Evolutionary conservation across 148 eudicot genomes (phyloP).

Genomic region (Chenopodium suecicum): DNA sequence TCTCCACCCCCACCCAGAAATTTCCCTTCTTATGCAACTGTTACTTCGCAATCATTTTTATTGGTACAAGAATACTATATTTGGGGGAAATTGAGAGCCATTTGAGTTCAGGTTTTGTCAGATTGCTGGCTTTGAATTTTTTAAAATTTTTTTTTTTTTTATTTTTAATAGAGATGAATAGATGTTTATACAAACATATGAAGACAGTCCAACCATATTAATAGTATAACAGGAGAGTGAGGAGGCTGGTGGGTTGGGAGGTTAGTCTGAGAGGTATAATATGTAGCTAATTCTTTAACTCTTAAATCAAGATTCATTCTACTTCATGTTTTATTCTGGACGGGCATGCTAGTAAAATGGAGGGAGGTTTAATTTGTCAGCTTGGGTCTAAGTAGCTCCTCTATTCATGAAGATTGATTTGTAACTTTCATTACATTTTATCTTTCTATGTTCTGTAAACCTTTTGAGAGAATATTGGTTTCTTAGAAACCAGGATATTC

Average conservation of each 20-base stretch:
- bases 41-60: not conserved
- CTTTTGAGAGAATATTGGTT: too few relatives aligned
- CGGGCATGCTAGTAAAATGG: not conserved
- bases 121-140: not conserved
- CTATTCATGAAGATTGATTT: not conserved
- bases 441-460: too few relatives aligned
- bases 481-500: not conserved
- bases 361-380: too few relatives aligned
- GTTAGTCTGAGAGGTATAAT: not conserved
- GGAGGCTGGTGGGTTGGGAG: too few relatives aligned
- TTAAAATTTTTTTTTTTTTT: too few relatives aligned
- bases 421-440: too few relatives aligned
- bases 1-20: too few relatives aligned
- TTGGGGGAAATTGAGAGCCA: not conserved
- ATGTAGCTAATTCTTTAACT: not conserved
- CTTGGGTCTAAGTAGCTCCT: not conserved
- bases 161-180: not conserved
- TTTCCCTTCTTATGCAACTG: too few relatives aligned
- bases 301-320: not conserved
- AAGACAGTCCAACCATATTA: not conserved
- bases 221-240: too few relatives aligned
- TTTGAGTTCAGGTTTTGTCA: not conserved
- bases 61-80: not conserved
- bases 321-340: not conserved
- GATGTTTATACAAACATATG: not conserved